Evolutionary conservation across 1,284 basidiomycete species (phyloP), one percentile per base, ranked within the genome.

Genomic region (Ceratobasidium theobromae): DNA sequence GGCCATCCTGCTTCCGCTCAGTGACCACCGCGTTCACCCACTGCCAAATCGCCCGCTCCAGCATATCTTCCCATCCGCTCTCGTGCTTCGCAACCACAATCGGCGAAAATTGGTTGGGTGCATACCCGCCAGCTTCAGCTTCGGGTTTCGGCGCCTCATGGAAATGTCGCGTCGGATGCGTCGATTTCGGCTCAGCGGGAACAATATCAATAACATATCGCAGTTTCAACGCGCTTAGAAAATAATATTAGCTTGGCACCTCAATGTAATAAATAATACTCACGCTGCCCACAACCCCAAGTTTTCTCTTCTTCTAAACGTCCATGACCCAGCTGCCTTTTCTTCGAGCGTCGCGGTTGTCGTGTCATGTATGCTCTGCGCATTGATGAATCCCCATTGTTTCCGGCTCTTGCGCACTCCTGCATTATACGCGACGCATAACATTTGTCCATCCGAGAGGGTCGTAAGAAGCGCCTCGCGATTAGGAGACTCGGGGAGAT

Each of bases 311-410:
- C 91, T 77, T 68, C 92, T 78, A 75, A 93, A 94, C 30, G 91
- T 93, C 87, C 88, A 90, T 0, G 86, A 83, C 45, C 79, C 48
- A 18, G 23, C 54, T 5, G 54, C 40, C 54, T 81, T 74, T 78
- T 77, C 52, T 38, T 68, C 3, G 55, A 54, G 70, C 73, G 27
- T 75, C 70, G 48, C 81, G 14, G 65, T 73, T 76, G 6, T 74
- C 75, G 60, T 76, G 77, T 92, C 88, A 72, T 95, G 93, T 21
- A 95, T 86, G 2, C 85, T 83, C 67, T 88, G 84, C 32, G 81
- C 78, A 65, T 82, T 88, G 65, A 95, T 89, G 75, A 88, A 95
- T 0, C 93, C 93, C 92, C 93, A 95, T 1, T 91, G 89, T 70
- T 88, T 85, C 54, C 84, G 84, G 8, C 91, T 93, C 67, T 84